phyloP scores from a whole-genome alignment of 352 stramenopile species.

The Globisporangium spiculum region DNA sequence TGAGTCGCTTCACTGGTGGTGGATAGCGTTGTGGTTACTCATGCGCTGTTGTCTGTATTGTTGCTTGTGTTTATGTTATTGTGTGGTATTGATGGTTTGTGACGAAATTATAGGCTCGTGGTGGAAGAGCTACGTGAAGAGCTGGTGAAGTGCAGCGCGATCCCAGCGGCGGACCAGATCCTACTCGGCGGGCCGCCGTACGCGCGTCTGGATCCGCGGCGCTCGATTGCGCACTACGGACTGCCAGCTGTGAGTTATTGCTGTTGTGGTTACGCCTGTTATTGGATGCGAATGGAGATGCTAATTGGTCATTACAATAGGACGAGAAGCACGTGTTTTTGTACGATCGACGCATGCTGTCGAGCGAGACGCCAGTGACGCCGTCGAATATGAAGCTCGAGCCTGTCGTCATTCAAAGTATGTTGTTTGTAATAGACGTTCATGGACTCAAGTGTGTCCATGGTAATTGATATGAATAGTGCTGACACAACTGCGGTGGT shows the following conservation, averaged over 20 bases:
- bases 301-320: constrained; percentile 16
- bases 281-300: neutral
- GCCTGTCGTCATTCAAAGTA: constrained; percentile 3
- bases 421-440: neutral
- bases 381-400: constrained; percentile 44
- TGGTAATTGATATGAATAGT: neutral
- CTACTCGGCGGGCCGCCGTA: constrained; percentile 76
- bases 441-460: too few relatives aligned
- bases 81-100: constrained; percentile 8
- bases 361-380: constrained; percentile 47
- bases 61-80: neutral
- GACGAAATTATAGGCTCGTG: constrained; percentile 35
- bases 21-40: neutral
- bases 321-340: constrained; percentile 73
- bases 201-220: constrained; percentile 66
- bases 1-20: neutral
- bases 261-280: neutral
- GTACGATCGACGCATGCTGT: constrained; percentile 80
- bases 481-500: neutral
- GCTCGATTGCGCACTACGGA: constrained; percentile 65
- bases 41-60: neutral
- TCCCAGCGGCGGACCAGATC: constrained; percentile 75
- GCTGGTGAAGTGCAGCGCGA: constrained; percentile 49
- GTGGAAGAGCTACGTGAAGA: constrained; percentile 71
- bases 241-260: constrained; percentile 38